Percentiles rank a stretch among this genome's conserved stretches.
These are phyloP conservation scores for Agrocybe chaxingu DNA, from an alignment of 768 basidiomycete species.

Conservation along the genomic window DNA sequence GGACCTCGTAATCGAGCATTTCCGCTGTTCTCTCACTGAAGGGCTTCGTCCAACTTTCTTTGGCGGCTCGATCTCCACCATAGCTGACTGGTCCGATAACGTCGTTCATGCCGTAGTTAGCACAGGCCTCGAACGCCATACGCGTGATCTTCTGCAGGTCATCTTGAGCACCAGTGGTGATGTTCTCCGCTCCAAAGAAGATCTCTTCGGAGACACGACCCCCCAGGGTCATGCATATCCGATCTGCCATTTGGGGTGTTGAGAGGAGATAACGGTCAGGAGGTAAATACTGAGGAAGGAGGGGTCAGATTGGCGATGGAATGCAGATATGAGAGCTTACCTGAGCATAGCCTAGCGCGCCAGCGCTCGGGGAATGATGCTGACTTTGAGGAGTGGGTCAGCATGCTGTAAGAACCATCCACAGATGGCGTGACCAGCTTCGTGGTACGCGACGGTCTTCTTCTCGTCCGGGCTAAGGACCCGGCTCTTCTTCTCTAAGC, in stretches of 20 bases:
- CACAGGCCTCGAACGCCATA: slow-evolving; percentile 95
- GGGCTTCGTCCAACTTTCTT: slow-evolving; percentile 92
- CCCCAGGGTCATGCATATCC: slow-evolving; percentile 98
- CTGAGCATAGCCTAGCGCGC: slow-evolving; percentile 95
- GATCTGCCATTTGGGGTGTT: slow-evolving; percentile 90
- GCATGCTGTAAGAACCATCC: slow-evolving; percentile 99
- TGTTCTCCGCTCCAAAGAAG: slow-evolving; percentile 87
- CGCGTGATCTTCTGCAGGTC: slow-evolving; percentile 97
- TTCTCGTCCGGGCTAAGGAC: slow-evolving; percentile 95
- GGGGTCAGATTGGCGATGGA: neutral
- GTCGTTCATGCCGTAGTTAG: slow-evolving; percentile 96
- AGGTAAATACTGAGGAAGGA: slow-evolving; percentile 70
- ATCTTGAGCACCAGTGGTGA: slow-evolving; percentile 98
- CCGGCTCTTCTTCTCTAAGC: slow-evolving; percentile 92
- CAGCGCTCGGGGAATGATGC: slow-evolving; percentile 95
- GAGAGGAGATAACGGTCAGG: slow-evolving; percentile 95
- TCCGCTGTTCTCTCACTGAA: slow-evolving; percentile 98
- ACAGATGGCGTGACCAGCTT: slow-evolving; percentile 97
- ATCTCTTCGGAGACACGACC: slow-evolving; percentile 98
- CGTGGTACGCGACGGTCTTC: slow-evolving; percentile 98
- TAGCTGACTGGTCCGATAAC: slow-evolving; percentile 96
- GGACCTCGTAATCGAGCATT: slow-evolving; percentile 86
- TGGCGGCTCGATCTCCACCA: slow-evolving; percentile 80
- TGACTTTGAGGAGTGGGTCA: slow-evolving; percentile 94
- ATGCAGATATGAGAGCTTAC: slow-evolving; percentile 34